These are phyloP conservation scores for Craterostigma plantagineum DNA, from an alignment of 257 asterid species.

Conservation along the genomic window DNA sequence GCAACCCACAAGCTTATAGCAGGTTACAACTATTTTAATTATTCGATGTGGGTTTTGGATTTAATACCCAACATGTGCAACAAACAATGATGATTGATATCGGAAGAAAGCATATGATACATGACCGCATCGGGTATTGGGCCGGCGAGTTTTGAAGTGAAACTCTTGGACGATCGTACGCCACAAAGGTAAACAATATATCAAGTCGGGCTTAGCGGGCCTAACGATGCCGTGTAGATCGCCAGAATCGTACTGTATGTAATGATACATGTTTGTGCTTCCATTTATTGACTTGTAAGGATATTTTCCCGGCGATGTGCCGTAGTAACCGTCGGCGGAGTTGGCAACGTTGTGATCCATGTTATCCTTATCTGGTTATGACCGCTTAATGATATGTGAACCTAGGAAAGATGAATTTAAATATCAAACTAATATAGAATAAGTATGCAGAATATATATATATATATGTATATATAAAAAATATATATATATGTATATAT, in stretches of 20 bases:
- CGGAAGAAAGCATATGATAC: conserved; percentile 48
- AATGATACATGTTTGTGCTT: conserved; percentile 25
- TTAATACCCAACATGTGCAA: no score
- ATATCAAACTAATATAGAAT: no score
- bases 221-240: conserved; percentile 50
- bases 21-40: no score
- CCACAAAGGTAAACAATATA: conserved; percentile 63
- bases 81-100: no score
- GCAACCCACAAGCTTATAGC: no score
- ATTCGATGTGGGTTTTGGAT: no score
- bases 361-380: conserved; percentile 53
- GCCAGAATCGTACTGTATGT: conserved; percentile 52
- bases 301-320: conserved; percentile 21
- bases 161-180: conserved; percentile 41
- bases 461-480: no score
- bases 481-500: no score
- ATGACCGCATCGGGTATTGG: conserved; percentile 49
- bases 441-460: no score
- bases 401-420: no score
- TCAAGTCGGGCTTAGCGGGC: conserved; percentile 45
- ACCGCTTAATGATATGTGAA: conserved; percentile 66
- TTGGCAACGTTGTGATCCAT: conserved; percentile 39
- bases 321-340: conserved; percentile 43
- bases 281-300: conserved; percentile 35
- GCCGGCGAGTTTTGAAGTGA: conserved; percentile 55